Base-by-base conservation (phyloP, 75 land plant species). In the Azolla pinnata region DNA sequence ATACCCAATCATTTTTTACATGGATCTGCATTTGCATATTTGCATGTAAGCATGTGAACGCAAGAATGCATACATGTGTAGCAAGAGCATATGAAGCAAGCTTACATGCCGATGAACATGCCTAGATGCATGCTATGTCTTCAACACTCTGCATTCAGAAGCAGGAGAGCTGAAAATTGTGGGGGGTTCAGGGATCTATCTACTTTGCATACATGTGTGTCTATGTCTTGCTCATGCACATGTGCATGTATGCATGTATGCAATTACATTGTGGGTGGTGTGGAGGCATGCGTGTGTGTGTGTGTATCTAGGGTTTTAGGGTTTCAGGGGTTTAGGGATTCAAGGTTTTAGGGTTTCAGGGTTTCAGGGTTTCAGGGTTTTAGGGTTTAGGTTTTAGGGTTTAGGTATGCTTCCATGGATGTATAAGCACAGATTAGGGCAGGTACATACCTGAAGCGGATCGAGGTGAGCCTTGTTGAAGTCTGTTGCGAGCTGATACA, bases 391-490 rank as follows among this genome's bases (percentile, higher is more conserved):
- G 10, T 14, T 38, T 38, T 7, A 7, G 42, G 7, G 42, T 38
- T 7, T 38, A 14, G 7, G 49, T n/a, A n/a, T n/a, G 2, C 23
- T 4, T 18, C 2, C 23, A 4, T 18, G 2, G 49, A 4, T 18
- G 2, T 18, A 46, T 18, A 46, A 23, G 21, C 23, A 46, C 23
- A 46, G 49, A 46, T 23, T 28, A 9, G 31, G 33, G 27, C 18
- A 32, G 49, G 25, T 21, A 4, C 18, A 50, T 76, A 83, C 87
- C 77, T 83, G 62, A 19, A 83, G 51, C 0, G 83, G 87, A n/a
- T 29, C 65, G n/a, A 84, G 19, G 42, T n/a, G 67, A 0, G 75
- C 59, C 34, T 74, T 65, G 60, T 77, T 74, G 67, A 81, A 81
- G 63, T 14, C 64, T 68, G 73, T 77, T 77, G 29, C n/a, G n/a